Evolutionary conservation across 2,329 filamentous ascomycete genomes (phyloP).

Genomic region (Phaeosphaeriaceae sp.): DNA sequence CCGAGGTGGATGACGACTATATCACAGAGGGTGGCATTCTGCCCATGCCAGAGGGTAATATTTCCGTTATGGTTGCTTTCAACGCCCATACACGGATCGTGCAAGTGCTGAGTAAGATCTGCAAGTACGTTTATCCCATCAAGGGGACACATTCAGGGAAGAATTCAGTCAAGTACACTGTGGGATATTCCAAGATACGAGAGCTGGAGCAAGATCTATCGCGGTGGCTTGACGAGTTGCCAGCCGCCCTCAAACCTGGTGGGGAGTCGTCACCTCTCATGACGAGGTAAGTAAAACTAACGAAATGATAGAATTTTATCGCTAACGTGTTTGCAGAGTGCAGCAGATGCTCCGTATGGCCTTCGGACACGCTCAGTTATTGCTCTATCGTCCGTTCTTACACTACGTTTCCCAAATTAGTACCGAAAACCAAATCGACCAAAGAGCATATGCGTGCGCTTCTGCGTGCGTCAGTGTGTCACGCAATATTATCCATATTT

Average conservation of each 20-base stretch:
- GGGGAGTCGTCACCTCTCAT: constrained; percentile 76
- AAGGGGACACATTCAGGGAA: constrained; percentile 54
- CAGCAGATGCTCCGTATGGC: constrained; percentile 78
- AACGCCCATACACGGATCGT: constrained; percentile 67
- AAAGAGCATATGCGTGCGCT: constrained; percentile 78
- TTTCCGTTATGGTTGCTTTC: constrained; percentile 64
- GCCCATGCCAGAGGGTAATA: constrained; percentile 61
- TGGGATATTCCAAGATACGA: constrained; percentile 68
- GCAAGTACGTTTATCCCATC: constrained; percentile 68
- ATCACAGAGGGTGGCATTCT: constrained; percentile 57
- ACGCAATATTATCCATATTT: constrained; percentile 79
- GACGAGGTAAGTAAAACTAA: constrained; percentile 67
- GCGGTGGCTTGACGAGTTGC: constrained; percentile 70
- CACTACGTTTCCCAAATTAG: constrained; percentile 75
- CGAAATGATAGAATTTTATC: not conserved
- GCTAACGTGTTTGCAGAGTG: constrained; percentile 49
- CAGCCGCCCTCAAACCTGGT: constrained; percentile 78
- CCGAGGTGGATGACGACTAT: constrained; percentile 58
- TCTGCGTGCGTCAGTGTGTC: constrained; percentile 70
- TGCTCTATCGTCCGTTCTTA: constrained; percentile 81
- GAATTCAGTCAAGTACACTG: constrained; percentile 61
- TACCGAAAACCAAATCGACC: constrained; percentile 64
- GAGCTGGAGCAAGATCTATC: constrained; percentile 70
- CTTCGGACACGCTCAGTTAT: constrained; percentile 83
- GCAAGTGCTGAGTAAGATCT: constrained; percentile 65